Conservation (phyloP, 305 asterid genomes). For the Striga hermonthica region DNA sequence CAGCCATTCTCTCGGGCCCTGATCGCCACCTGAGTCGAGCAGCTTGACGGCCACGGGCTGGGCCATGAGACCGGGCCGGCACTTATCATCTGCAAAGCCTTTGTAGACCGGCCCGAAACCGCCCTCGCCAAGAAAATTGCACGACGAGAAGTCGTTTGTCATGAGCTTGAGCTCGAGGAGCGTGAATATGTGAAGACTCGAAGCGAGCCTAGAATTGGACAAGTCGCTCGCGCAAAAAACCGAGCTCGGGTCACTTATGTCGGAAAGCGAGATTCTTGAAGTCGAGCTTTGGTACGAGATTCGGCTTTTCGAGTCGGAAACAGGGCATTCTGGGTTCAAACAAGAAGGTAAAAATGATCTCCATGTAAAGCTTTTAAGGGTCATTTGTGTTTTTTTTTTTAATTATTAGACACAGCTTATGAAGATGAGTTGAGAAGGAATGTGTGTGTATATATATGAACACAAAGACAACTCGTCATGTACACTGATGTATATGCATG, state of each 20-base stretch:
- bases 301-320: conserved; percentile 29
- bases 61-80: conserved; percentile 52
- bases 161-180: conserved; percentile 44
- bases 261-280: conserved; percentile 49
- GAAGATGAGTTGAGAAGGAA: not conserved
- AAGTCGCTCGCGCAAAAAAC: conserved; percentile 47
- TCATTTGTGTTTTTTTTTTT: conserved; percentile 11
- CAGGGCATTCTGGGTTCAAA: conserved; percentile 29
- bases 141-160: conserved; percentile 47
- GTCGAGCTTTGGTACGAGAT: conserved; percentile 35
- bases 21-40: conserved; percentile 58
- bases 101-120: conserved; percentile 81
- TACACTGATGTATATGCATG: no score
- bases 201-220: conserved; percentile 42
- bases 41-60: conserved; percentile 77
- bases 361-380: conserved; percentile 33
- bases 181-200: conserved; percentile 61
- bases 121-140: conserved; percentile 64
- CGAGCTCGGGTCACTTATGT: conserved; percentile 51
- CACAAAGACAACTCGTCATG: no score
- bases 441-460: not conserved
- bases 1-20: conserved; percentile 76
- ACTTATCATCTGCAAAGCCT: conserved; percentile 56
- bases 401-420: not conserved
- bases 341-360: conserved; percentile 41